Conservation (phyloP, 78 protist genomes). For the Bigelowiella natans region DNA sequence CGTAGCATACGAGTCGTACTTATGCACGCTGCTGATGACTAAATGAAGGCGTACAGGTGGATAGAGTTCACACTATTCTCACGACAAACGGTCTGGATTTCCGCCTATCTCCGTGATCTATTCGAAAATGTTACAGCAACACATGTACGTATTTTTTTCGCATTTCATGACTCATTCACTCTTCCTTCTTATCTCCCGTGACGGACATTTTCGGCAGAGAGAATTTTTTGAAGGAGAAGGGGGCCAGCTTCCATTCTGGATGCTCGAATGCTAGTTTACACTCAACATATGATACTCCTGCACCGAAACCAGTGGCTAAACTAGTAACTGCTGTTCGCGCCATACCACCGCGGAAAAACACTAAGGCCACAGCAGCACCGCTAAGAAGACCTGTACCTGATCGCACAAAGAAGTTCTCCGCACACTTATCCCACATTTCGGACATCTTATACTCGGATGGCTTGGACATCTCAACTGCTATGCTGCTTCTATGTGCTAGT, state of each 20-base stretch:
- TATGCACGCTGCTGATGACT: too few relatives aligned
- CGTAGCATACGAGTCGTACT: too few relatives aligned
- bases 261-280: background rate
- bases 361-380: background rate
- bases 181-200: background rate
- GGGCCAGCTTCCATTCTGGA: background rate
- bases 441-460: background rate
- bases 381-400: background rate
- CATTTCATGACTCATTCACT: too few relatives aligned
- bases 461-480: too few relatives aligned
- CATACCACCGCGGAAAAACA: background rate
- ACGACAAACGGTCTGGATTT: too few relatives aligned
- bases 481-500: too few relatives aligned
- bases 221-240: background rate
- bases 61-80: too few relatives aligned
- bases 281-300: background rate
- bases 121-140: too few relatives aligned
- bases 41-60: too few relatives aligned
- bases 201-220: background rate
- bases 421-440: background rate
- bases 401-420: background rate
- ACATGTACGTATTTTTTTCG: too few relatives aligned
- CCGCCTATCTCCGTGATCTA: too few relatives aligned
- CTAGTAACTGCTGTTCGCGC: background rate
- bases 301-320: background rate